Percentiles rank a stretch among this genome's conserved stretches.
phyloP scores from a whole-genome alignment of 148 eudicot species.

The Amaranthus cruentus region DNA sequence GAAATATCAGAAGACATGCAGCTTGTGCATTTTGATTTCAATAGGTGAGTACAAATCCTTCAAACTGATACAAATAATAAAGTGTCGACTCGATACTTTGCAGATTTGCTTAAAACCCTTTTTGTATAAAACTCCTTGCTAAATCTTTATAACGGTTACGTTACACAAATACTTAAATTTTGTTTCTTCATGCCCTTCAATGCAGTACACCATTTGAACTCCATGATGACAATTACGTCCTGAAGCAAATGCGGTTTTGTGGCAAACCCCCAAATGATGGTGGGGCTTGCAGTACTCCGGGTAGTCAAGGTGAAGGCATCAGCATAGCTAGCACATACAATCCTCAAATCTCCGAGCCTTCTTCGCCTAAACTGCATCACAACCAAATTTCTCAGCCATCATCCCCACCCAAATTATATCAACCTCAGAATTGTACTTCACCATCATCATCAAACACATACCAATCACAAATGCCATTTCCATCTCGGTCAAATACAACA shows the following conservation, averaged over 20 bases:
- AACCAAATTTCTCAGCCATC: slow-evolving; percentile 19
- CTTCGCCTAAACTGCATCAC: slow-evolving; percentile 28
- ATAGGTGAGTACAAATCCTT: slow-evolving; percentile 42
- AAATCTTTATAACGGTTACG: not conserved
- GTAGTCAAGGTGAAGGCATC: slow-evolving; percentile 47
- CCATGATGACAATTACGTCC: slow-evolving; percentile 84
- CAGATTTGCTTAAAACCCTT: not conserved
- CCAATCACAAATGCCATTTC: slow-evolving; percentile 31
- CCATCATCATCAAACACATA: slow-evolving; percentile 19
- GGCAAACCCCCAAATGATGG: slow-evolving; percentile 33
- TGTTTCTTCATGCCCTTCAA: not conserved
- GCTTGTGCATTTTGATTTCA: slow-evolving; percentile 96
- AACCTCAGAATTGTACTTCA: slow-evolving; percentile 13
- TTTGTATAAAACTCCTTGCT: too few relatives aligned
- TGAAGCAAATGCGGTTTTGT: slow-evolving; percentile 72
- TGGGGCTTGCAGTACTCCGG: slow-evolving; percentile 12
- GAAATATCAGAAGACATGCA: slow-evolving; percentile 98
- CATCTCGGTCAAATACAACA: slow-evolving; percentile 29
- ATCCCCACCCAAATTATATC: slow-evolving; percentile 16
- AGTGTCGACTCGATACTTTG: not conserved
- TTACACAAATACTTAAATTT: not conserved
- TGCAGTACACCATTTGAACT: slow-evolving; percentile 95
- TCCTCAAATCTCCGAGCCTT: slow-evolving; percentile 24
- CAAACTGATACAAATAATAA: not conserved
- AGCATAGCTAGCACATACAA: slow-evolving; percentile 32